Percentiles rank a stretch among this genome's conserved stretches.
phyloP scores from a whole-genome alignment of 805 yeast genomes.

The Blastobotrys terrestris region DNA sequence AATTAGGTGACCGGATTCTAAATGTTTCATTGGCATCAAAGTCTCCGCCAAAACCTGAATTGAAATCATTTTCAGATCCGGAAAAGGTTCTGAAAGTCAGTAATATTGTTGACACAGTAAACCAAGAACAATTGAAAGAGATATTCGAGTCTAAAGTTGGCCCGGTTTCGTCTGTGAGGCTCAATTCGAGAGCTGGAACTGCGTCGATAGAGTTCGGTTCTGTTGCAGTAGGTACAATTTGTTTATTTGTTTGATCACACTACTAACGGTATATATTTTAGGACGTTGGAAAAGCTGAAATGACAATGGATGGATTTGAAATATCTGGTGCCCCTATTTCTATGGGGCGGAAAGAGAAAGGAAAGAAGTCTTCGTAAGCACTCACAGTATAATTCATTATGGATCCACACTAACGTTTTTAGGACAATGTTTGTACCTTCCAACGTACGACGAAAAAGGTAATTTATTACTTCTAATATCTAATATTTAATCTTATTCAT shows the following conservation, averaged over 20 bases:
- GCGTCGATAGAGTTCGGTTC: slow-evolving; percentile 14
- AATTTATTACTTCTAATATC: neutral
- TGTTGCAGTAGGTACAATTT: slow-evolving; percentile 3
- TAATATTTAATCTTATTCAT: slow-evolving; percentile 1
- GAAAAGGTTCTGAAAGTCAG: slow-evolving; percentile 10
- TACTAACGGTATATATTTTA: neutral
- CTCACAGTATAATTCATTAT: neutral
- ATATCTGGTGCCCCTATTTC: neutral
- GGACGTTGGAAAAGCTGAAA: neutral
- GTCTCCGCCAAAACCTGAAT: neutral
- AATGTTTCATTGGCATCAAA: slow-evolving; percentile 33
- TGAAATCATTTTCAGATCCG: neutral
- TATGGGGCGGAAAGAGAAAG: neutral
- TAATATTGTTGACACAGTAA: slow-evolving; percentile 16
- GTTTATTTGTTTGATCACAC: neutral
- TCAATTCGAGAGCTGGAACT: slow-evolving; percentile 10
- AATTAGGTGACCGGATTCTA: slow-evolving; percentile 43
- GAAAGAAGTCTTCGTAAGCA: neutral
- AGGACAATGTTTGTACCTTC: slow-evolving; percentile 10
- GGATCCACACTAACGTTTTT: neutral
- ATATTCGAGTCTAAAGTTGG: slow-evolving; percentile 14
- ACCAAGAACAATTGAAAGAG: slow-evolving; percentile 8
- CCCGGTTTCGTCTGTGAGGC: slow-evolving; percentile 1
- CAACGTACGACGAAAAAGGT: neutral
- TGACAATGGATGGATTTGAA: neutral